Percentiles rank a stretch among this genome's conserved stretches.
Conservation (phyloP, 768 basidiomycete genomes). For the Termitomyces sp. region DNA sequence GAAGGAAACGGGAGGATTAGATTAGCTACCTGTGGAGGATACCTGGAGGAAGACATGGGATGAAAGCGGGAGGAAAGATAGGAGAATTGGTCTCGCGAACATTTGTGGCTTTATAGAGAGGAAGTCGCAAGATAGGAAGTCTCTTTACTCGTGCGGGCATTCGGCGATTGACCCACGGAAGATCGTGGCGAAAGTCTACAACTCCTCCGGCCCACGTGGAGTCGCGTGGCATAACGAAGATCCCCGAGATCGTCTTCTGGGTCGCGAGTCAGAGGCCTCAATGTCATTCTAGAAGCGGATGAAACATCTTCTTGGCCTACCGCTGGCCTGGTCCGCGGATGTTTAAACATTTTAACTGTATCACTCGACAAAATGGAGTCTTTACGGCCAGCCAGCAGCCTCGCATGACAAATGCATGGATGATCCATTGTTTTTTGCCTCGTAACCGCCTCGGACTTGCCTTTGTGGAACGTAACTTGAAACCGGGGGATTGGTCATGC, state of each 20-base stretch:
- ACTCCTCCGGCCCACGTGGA: constrained; percentile 10
- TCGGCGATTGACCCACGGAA: neutral
- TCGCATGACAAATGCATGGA: constrained; percentile 1
- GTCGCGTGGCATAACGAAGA: constrained; percentile 9
- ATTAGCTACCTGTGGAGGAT: constrained; percentile 13
- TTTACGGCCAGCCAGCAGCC: neutral
- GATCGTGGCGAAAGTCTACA: constrained; percentile 3
- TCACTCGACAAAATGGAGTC: neutral
- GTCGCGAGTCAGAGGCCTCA: no score
- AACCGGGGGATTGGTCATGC: neutral
- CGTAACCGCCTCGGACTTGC: neutral
- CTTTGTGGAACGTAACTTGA: neutral
- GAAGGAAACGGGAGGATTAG: neutral
- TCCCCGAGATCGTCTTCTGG: constrained; percentile 2
- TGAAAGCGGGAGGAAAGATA: neutral
- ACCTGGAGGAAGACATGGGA: constrained; percentile 4
- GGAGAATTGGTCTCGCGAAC: neutral
- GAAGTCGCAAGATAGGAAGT: constrained; percentile 9
- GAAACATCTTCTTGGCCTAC: neutral
- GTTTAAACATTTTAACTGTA: neutral
- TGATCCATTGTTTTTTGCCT: neutral
- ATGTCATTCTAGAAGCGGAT: neutral
- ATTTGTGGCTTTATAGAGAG: constrained; percentile 12
- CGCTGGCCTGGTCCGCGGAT: neutral
- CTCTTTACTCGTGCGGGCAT: constrained; percentile 2